Conservation (phyloP, 164 flowering plant genomes). For the Vitis cinerea region DNA sequence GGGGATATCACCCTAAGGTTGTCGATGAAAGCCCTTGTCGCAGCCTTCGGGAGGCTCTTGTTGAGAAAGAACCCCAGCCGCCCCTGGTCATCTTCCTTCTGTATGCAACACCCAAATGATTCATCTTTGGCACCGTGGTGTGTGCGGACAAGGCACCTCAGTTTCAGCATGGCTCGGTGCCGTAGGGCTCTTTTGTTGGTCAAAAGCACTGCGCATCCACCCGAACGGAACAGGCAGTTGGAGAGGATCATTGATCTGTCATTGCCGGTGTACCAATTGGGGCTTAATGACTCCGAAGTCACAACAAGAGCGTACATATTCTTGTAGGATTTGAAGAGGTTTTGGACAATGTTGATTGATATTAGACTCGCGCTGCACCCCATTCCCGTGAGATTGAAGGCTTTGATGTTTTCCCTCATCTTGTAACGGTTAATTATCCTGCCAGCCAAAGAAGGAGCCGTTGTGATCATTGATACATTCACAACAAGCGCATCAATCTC, state of each 20-base stretch:
- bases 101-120: conserved; percentile 45
- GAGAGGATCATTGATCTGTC: conserved; percentile 66
- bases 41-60: conserved; percentile 53
- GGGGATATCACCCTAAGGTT: conserved; percentile 54
- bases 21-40: conserved; percentile 51
- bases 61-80: conserved; percentile 45
- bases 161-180: conserved; percentile 41
- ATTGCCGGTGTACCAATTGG: conserved; percentile 64
- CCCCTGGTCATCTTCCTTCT: conserved; percentile 55
- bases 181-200: conserved; percentile 42
- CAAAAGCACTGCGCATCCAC: conserved; percentile 56
- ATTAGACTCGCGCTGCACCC: conserved; percentile 74
- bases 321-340: conserved; percentile 35
- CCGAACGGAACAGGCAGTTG: conserved; percentile 63
- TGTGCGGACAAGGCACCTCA: conserved; percentile 56
- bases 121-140: conserved; percentile 66
- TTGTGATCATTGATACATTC: conserved; percentile 55
- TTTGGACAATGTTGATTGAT: conserved; percentile 39
- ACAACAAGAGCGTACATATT: conserved; percentile 45
- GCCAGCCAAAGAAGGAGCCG: conserved; percentile 43
- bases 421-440: conserved; percentile 54
- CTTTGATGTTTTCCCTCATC: conserved; percentile 49
- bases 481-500: conserved; percentile 62
- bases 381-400: conserved; percentile 63
- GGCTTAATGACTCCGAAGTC: conserved; percentile 54